These are phyloP conservation scores for Dinochytrium kinnereticum DNA, from an alignment of 371 early-diverging fungal species.

Conservation along the genomic window DNA sequence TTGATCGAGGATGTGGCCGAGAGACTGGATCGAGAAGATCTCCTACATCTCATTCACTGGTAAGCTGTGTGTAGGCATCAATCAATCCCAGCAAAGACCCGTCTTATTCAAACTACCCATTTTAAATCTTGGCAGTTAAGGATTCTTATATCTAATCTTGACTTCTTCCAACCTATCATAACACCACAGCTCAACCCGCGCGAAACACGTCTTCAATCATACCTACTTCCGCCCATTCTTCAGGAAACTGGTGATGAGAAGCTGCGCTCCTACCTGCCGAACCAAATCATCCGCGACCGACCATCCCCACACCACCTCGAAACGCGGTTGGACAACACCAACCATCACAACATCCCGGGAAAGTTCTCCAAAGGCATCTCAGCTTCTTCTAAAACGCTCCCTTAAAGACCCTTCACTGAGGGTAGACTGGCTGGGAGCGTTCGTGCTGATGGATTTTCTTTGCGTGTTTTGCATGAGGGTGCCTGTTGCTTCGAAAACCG, in stretches of 20 bases:
- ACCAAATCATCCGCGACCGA: neutral
- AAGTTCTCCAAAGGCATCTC: neutral
- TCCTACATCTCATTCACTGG: neutral
- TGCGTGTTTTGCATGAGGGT: slow-evolving; percentile 6
- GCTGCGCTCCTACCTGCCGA: neutral
- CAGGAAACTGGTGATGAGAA: neutral
- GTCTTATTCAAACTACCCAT: too few species aligned
- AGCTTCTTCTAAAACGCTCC: too few species aligned
- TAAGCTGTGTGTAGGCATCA: neutral
- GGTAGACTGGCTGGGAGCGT: slow-evolving; percentile 1
- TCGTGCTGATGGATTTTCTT: slow-evolving; percentile 4
- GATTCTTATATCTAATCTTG: too few species aligned
- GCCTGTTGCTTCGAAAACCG: neutral
- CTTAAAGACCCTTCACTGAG: too few species aligned
- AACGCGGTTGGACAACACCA: neutral
- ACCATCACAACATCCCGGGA: neutral
- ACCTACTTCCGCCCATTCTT: neutral
- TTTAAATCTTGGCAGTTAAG: too few species aligned
- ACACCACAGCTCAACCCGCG: neutral
- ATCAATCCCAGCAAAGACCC: neutral
- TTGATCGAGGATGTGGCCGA: neutral
- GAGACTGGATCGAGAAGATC: neutral
- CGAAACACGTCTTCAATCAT: neutral
- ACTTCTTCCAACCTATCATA: too few species aligned
- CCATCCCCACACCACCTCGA: neutral